These are phyloP conservation scores for Castanospermum australe DNA, from an alignment of 306 rosid genomes.

Conservation along the genomic window DNA sequence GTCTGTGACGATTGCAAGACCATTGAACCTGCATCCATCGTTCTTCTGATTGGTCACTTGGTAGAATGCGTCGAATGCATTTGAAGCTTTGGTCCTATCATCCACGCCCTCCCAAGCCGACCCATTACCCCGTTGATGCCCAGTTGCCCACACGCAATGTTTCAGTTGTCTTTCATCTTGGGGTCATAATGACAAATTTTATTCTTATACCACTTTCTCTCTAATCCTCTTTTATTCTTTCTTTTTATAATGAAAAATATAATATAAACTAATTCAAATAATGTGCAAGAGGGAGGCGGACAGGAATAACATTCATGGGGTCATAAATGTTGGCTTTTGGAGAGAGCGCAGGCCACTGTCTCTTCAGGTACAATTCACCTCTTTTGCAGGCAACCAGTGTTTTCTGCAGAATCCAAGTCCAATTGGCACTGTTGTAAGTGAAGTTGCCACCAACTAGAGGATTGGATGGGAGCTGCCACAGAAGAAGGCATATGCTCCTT, in stretches of 20 bases:
- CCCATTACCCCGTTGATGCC: conserved; percentile 38
- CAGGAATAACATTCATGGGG: too few relatives aligned
- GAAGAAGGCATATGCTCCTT: conserved; percentile 67
- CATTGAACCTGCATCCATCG: neutral
- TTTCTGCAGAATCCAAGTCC: conserved; percentile 27
- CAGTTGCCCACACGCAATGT: conserved; percentile 55
- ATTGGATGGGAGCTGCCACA: conserved; percentile 5
- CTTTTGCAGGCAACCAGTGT: conserved; percentile 48
- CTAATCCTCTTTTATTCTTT: too few relatives aligned
- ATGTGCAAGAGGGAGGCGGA: too few relatives aligned
- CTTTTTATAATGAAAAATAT: too few relatives aligned
- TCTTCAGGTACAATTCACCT: conserved; percentile 48
- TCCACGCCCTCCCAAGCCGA: neutral
- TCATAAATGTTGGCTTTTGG: conserved; percentile 45
- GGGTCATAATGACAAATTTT: too few relatives aligned
- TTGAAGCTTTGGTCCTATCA: conserved; percentile 8
- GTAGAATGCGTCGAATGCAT: conserved; percentile 4
- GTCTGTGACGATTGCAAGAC: neutral
- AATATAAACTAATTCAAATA: too few relatives aligned
- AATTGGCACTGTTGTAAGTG: conserved; percentile 54
- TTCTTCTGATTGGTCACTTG: neutral
- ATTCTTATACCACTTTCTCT: too few relatives aligned
- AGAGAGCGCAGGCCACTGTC: conserved; percentile 58
- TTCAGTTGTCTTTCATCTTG: conserved; percentile 31
- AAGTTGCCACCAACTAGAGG: conserved; percentile 49